Base-by-base conservation (phyloP, 2,329 filamentous ascomycete genomes). In the Berkeleyomyces rouxiae region DNA sequence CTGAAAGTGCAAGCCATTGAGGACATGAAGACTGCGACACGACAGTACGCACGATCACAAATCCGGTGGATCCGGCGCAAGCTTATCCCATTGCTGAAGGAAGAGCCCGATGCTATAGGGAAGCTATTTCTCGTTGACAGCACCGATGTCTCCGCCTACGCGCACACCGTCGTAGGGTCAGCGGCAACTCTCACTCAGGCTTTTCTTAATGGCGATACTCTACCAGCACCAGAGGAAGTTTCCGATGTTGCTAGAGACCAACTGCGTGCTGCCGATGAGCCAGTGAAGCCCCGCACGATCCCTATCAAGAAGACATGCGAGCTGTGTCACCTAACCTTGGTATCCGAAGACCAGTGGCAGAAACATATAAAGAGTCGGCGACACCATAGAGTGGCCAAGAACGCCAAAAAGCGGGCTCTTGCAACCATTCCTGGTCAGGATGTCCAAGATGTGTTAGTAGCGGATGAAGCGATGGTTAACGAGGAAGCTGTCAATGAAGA, bases 11-110 rank as follows among this genome's bases (percentile, higher is more conserved):
- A 77, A 0, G 85, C 83, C 0, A 74, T 96, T 0, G 87, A 92
- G 66, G 81, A 83, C 59, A 91, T 90, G 66, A 90, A 95, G 71
- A 80, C 82, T 4, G 88, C 88, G 2, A 99, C 91, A 0, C 81
- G 90, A 7, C 89, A 91, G 67, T 99, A 99, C 70, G 88, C 92
- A 1, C 87, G 84, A 65, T 83, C 86, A 6, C 93, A 99, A 71
- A 76, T 88, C 16, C 82, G 85, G 64, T 99, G 91, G 90, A 95
- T 97, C 62, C 82, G 86, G 13, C 82, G 86, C 67, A 95, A 95
- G 70, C 79, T 95, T 36, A 79, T 93, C 49, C 83, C 85, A 7
- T 82, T 84, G 0, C 75, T 93, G 37, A 77, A 75, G 44, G 79
- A 82, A 16, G 77, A 81, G 43, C 73, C 77, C 13, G 73, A 76